phyloP scores from a whole-genome alignment of 225 moss, liverwort and hornwort genomes.

The Lunularia cruciata region DNA sequence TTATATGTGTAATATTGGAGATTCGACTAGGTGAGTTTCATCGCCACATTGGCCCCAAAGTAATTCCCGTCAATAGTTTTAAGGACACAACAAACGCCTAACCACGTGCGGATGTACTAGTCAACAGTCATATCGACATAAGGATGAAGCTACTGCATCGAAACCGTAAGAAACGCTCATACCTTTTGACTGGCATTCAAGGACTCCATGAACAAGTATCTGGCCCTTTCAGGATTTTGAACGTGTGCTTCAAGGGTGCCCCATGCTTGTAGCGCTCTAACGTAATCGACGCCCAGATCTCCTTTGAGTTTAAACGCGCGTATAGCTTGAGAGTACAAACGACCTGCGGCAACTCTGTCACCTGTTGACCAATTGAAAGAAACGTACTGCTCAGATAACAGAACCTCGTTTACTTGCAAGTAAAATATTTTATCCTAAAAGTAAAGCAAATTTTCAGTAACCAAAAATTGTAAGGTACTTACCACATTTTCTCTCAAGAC shows the following conservation, averaged over 20 bases:
- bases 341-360: conserved; percentile 65
- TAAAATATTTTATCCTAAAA: neutral
- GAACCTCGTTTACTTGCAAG: too few relatives aligned
- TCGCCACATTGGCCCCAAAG: neutral
- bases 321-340: conserved; percentile 63
- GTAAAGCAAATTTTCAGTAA: neutral
- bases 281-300: conserved; percentile 53
- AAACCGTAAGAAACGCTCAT: neutral
- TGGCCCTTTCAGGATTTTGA: conserved; percentile 58
- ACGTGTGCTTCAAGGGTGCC: conserved; percentile 78
- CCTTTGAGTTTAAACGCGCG: conserved; percentile 47
- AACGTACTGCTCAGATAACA: neutral
- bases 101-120: too few relatives aligned
- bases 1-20: too few relatives aligned
- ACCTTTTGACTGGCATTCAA: conserved; percentile 67
- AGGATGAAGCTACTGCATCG: too few relatives aligned
- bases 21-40: neutral
- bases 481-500: conserved; percentile 79
- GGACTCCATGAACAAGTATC: conserved; percentile 63
- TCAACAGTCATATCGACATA: too few relatives aligned
- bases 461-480: neutral
- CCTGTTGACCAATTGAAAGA: conserved; percentile 40
- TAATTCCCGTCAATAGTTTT: too few relatives aligned
- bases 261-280: conserved; percentile 82
- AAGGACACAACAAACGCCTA: too few relatives aligned